Evolutionary conservation across 148 eudicot species (phyloP).

Genomic region (Fagopyrum esculentum): DNA sequence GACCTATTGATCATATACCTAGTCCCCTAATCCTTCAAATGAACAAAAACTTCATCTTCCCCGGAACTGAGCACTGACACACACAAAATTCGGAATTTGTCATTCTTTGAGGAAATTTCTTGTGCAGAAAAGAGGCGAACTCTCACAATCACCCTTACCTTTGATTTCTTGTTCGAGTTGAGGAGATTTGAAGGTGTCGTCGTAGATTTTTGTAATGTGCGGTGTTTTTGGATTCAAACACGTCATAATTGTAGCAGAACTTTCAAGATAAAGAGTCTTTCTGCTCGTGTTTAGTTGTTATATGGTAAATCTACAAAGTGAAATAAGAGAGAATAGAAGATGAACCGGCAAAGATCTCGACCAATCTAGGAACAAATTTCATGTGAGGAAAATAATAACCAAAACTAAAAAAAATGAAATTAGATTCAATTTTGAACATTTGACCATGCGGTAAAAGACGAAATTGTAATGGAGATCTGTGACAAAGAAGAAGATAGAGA

Average conservation of each 20-base stretch:
- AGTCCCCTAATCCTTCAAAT: slow-evolving; percentile 66
- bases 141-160: slow-evolving; percentile 62
- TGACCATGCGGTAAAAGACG: too few relatives aligned
- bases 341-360: too few relatives aligned
- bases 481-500: too few relatives aligned
- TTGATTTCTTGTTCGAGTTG: slow-evolving; percentile 24
- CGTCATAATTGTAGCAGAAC: not conserved
- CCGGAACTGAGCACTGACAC: slow-evolving; percentile 32
- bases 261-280: not conserved
- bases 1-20: slow-evolving; percentile 28
- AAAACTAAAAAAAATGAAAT: too few relatives aligned
- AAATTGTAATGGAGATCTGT: too few relatives aligned
- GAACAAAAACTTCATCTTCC: slow-evolving; percentile 47
- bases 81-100: slow-evolving; percentile 31
- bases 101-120: slow-evolving; percentile 29
- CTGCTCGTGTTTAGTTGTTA: too few relatives aligned
- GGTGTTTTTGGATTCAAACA: slow-evolving; percentile 11
- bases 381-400: too few relatives aligned
- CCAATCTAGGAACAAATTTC: too few relatives aligned
- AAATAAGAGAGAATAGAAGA: too few relatives aligned
- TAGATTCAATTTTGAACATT: too few relatives aligned
- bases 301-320: too few relatives aligned
- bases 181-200: slow-evolving; percentile 37
- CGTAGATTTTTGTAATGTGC: not conserved
- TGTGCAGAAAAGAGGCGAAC: slow-evolving; percentile 67